Evolutionary conservation across 1,139 yeast species (phyloP).

Genomic region (Pichia terricola): DNA sequence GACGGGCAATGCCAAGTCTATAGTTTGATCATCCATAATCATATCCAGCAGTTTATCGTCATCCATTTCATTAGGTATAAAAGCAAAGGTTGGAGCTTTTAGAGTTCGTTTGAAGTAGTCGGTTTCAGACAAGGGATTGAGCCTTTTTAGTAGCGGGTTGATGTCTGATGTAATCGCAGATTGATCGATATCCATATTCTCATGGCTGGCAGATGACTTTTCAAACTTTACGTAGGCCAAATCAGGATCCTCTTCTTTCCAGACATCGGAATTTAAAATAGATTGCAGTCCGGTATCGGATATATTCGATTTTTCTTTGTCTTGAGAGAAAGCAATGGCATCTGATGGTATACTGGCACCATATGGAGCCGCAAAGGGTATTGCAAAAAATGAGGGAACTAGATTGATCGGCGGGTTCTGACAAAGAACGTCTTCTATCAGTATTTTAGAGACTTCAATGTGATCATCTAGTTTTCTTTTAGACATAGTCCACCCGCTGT

Average conservation of each 20-base stretch:
- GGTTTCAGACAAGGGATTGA: too few species aligned
- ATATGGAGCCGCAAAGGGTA: constrained; percentile 20
- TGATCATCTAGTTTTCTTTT: too few species aligned
- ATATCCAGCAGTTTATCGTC: not conserved
- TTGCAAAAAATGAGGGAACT: constrained; percentile 27
- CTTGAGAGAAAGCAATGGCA: constrained; percentile 8
- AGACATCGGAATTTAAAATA: constrained; percentile 6
- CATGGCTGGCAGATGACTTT: constrained; percentile 12
- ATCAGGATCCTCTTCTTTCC: constrained; percentile 13
- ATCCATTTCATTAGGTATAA: not conserved
- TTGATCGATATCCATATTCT: not conserved
- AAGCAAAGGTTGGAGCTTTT: not conserved
- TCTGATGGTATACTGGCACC: constrained; percentile 12
- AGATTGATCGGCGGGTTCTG: constrained; percentile 25
- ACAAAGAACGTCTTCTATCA: too few species aligned
- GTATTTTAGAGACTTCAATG: too few species aligned
- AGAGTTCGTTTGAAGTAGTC: not conserved
- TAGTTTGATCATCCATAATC: not conserved
- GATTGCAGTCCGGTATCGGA: not conserved
- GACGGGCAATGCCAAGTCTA: too few species aligned
- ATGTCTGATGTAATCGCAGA: not conserved
- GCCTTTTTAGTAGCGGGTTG: not conserved
- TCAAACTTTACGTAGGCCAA: constrained; percentile 19
- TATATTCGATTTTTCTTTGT: too few species aligned
- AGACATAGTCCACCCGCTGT: too few species aligned